Conservation (phyloP, 768 basidiomycete genomes). For the Phaeolepiota aurea region DNA sequence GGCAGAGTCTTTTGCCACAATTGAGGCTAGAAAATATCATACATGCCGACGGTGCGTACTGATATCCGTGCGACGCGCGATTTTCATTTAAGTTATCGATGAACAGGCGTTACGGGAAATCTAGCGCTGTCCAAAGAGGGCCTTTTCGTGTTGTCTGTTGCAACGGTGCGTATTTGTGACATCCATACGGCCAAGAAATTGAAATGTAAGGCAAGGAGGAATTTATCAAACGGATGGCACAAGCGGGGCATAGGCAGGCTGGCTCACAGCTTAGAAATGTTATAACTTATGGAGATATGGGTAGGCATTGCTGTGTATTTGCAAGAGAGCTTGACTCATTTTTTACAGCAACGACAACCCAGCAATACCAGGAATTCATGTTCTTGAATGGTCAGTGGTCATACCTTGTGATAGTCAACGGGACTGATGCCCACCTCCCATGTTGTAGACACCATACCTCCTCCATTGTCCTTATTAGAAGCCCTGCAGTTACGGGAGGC, state of each 20-base stretch:
- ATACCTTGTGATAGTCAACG: background rate
- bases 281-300: conserved; percentile 69
- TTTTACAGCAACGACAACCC: conserved; percentile 43
- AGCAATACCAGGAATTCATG: conserved; percentile 61
- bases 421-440: conserved; percentile 4
- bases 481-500: conserved; percentile 49
- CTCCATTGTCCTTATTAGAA: conserved; percentile 46
- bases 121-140: conserved; percentile 72
- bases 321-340: conserved; percentile 6
- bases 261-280: conserved; percentile 45
- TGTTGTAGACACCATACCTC: conserved; percentile 55
- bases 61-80: conserved; percentile 2
- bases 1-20: conserved; percentile 60
- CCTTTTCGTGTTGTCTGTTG: conserved; percentile 63
- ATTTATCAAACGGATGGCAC: conserved; percentile 70
- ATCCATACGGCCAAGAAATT: background rate
- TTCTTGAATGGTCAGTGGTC: conserved; percentile 51
- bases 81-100: conserved; percentile 3
- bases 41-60: conserved; percentile 61
- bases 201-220: conserved; percentile 61
- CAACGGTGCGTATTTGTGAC: conserved; percentile 54
- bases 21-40: conserved; percentile 68
- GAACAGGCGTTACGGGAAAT: conserved; percentile 45
- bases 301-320: conserved; percentile 29
- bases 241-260: conserved; percentile 63